phyloP scores from a whole-genome alignment of 129 eudicot genomes.

The Tagetes patula region DNA sequence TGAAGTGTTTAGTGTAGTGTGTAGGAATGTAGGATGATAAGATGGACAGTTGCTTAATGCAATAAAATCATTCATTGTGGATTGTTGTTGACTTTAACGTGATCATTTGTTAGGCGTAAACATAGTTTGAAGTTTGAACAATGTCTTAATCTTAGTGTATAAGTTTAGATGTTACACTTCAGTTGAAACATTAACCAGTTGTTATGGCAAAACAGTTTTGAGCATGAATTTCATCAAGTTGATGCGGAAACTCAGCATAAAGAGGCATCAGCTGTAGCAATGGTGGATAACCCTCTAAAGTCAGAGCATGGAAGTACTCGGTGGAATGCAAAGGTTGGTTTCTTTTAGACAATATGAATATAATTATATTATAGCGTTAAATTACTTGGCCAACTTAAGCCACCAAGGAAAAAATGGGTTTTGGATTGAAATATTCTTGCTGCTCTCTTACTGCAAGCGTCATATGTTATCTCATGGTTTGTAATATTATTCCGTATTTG shows the following conservation, averaged over 20 bases:
- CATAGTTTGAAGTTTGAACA: neutral
- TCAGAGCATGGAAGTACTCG: constrained; percentile 38
- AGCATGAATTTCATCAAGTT: constrained; percentile 83
- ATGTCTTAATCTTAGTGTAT: constrained; percentile 3
- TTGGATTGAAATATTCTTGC: neutral
- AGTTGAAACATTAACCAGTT: constrained; percentile 16
- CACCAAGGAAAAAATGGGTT: neutral
- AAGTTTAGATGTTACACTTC: constrained; percentile 13
- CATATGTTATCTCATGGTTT: neutral
- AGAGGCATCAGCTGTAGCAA: constrained; percentile 30
- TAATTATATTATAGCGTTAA: neutral
- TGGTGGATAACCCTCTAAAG: constrained; percentile 28
- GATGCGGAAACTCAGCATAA: constrained; percentile 44
- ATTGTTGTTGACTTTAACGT: constrained; percentile 9
- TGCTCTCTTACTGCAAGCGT: neutral
- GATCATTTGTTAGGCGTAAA: neutral
- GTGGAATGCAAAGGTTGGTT: constrained; percentile 90
- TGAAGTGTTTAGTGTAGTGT: neutral
- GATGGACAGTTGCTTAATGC: neutral
- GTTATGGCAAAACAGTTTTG: constrained; percentile 60
- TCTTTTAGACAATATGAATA: neutral
- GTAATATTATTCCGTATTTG: too few species aligned
- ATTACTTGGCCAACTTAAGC: neutral
- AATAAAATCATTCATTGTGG: neutral
- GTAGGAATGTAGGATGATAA: neutral